Conservation (phyloP, 345 rosid species). For the Anacardium occidentale region DNA sequence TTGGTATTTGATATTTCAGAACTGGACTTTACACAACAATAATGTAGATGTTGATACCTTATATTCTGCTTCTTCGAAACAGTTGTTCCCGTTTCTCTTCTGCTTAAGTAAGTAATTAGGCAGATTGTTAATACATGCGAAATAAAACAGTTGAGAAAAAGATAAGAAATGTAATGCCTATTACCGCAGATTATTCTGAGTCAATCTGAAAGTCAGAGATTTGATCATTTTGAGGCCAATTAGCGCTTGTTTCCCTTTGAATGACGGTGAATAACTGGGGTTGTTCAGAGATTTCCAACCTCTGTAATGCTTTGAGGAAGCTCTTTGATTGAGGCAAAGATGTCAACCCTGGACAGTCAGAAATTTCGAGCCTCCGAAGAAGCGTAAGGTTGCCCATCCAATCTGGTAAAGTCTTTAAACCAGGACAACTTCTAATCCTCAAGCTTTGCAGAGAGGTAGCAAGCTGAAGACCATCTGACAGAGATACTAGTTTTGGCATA, state of each 20-base stretch:
- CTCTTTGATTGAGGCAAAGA: slow-evolving; percentile 9
- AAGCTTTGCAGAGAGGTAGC: slow-evolving; percentile 4
- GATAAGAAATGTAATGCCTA: neutral
- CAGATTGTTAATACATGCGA: too few relatives aligned
- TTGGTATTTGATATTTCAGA: too few relatives aligned
- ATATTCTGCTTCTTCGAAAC: neutral
- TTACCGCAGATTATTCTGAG: neutral
- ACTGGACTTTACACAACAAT: too few relatives aligned
- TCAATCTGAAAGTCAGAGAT: neutral
- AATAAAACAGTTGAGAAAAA: too few relatives aligned
- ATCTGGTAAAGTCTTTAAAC: slow-evolving; percentile 5
- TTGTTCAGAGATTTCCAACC: neutral
- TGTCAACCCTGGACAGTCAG: neutral
- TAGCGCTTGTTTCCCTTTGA: neutral
- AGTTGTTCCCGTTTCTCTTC: neutral
- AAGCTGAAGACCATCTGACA: slow-evolving; percentile 16
- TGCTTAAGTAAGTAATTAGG: neutral
- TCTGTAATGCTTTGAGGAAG: neutral
- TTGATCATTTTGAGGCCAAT: slow-evolving; percentile 15
- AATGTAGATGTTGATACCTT: too few relatives aligned
- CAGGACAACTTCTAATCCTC: neutral
- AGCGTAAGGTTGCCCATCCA: slow-evolving; percentile 20
- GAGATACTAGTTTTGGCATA: slow-evolving; percentile 2
- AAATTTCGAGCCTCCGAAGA: slow-evolving; percentile 8
- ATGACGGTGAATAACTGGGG: slow-evolving; percentile 1